Evolutionary conservation across 345 rosid species (phyloP).

Genomic region (Euclidium syriacum): DNA sequence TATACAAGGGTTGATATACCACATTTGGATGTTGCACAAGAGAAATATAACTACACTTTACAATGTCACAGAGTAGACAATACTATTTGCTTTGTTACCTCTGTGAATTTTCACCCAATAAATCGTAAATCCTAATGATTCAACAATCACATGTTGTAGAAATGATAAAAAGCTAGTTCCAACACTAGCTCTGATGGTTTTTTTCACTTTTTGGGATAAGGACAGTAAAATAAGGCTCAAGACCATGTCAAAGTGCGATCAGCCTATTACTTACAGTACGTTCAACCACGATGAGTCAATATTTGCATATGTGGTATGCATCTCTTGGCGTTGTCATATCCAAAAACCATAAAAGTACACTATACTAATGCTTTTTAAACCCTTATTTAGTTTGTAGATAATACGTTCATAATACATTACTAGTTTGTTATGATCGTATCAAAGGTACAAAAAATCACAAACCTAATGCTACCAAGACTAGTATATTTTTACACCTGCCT

Average conservation of each 20-base stretch:
- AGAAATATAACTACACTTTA: constrained; percentile 82
- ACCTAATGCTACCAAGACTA: neutral
- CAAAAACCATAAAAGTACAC: neutral
- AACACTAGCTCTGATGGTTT: constrained; percentile 98
- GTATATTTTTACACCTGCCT: neutral
- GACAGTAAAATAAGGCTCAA: constrained; percentile 96
- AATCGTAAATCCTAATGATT: constrained; percentile 34
- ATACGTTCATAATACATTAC: neutral
- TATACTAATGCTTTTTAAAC: neutral
- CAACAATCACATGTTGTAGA: no score
- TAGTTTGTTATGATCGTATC: no score
- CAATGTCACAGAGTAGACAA: constrained; percentile 91
- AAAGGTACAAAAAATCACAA: neutral
- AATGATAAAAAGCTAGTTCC: constrained; percentile 94
- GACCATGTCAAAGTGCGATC: constrained; percentile 91
- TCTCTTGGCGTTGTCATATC: neutral
- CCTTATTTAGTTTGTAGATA: no score
- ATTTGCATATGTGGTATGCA: constrained; percentile 84
- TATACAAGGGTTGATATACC: constrained; percentile 95
- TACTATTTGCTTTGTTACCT: constrained; percentile 89
- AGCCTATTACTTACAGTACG: constrained; percentile 82
- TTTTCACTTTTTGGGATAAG: constrained; percentile 99
- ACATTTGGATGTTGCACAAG: constrained; percentile 88
- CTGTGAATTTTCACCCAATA: constrained; percentile 94
- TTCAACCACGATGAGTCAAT: constrained; percentile 94